Evolutionary conservation across 306 rosid genomes (phyloP).

Genomic region (Fragaria iinumae): DNA sequence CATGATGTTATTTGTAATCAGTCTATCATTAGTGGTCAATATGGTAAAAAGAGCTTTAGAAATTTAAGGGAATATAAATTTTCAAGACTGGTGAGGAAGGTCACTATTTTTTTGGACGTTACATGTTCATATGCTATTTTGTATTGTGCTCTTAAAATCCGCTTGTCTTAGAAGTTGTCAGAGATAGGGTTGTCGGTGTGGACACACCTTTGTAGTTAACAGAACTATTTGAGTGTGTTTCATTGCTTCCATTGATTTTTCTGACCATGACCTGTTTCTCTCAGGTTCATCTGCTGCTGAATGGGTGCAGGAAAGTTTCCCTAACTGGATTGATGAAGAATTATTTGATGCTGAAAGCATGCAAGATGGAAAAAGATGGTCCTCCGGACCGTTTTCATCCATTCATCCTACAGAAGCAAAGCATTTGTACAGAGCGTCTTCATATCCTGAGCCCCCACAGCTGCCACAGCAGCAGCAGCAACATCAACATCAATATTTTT

Average conservation of each 20-base stretch:
- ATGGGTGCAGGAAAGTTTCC: constrained; percentile 52
- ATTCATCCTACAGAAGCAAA: constrained; percentile 49
- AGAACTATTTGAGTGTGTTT: background rate
- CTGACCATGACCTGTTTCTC: constrained; percentile 7
- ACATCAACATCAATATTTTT: constrained; percentile 46
- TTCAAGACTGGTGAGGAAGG: background rate
- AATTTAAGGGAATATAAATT: background rate
- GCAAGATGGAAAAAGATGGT: constrained; percentile 59
- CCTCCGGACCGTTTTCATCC: constrained; percentile 64
- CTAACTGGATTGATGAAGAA: constrained; percentile 52
- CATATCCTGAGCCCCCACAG: constrained; percentile 88
- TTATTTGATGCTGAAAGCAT: constrained; percentile 40
- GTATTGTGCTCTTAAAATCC: background rate
- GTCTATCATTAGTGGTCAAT: background rate
- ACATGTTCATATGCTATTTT: background rate
- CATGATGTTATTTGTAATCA: background rate
- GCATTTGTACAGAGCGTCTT: constrained; percentile 73
- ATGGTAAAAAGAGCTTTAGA: background rate
- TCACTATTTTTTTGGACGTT: background rate
- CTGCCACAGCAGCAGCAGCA: constrained; percentile 58
- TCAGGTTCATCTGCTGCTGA: constrained; percentile 63
- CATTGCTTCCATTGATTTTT: background rate
- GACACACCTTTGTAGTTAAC: background rate
- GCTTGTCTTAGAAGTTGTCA: background rate
- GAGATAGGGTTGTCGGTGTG: background rate